Evolutionary conservation across 495 filamentous ascomycete genomes (phyloP), one percentile per base, ranked within the genome.

Genomic region (Hypomontagnella monticulosa): DNA sequence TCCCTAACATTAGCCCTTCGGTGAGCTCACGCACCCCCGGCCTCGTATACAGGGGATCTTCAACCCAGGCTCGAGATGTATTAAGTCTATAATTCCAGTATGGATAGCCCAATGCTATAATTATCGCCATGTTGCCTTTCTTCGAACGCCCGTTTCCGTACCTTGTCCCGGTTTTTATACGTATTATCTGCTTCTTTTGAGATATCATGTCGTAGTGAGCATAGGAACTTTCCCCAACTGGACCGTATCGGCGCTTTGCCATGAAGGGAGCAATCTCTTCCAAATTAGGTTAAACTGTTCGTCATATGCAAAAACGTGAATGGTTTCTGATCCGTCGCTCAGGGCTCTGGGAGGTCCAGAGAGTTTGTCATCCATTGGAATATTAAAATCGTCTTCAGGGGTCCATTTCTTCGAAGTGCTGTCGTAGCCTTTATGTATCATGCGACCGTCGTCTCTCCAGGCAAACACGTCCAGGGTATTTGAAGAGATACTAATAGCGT

Each of bases 391-490:
- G 16, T 49, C 34, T 36, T 34, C 37, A 3, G 52, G 51, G 8
- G 52, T 49, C 60, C 60, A 50, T 23, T 18, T 36, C 10, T 30
- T 36, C 12, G 51, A 42, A 18, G n/a, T 37, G 23, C 60, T 42
- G 27, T 63, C 43, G 43, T 16, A 44, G 16, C 43, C 33, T 44
- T 63, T 63, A 10, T 56, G 51, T 12, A 56, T 42, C 16, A 63
- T 36, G 16, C 7, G 3, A 5, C 20, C 20, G 49, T 55, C 42
- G 1, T 52, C 30, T 37, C 57, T 19, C 44, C 36, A 48, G 4
- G 60, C 60, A 23, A 56, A 63, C 36, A 63, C 60, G 43, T 63
- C 51, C 23, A 63, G 16, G 16, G 34, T 63, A 15, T 50, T 23
- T 43, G 44, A 43, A 14, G 34, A 43, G 4, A 11, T 15, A n/a